Evolutionary conservation across 2,329 filamentous ascomycete species (phyloP), one percentile per base, ranked within the genome.

Genomic region (Clarireedia monteithiana): DNA sequence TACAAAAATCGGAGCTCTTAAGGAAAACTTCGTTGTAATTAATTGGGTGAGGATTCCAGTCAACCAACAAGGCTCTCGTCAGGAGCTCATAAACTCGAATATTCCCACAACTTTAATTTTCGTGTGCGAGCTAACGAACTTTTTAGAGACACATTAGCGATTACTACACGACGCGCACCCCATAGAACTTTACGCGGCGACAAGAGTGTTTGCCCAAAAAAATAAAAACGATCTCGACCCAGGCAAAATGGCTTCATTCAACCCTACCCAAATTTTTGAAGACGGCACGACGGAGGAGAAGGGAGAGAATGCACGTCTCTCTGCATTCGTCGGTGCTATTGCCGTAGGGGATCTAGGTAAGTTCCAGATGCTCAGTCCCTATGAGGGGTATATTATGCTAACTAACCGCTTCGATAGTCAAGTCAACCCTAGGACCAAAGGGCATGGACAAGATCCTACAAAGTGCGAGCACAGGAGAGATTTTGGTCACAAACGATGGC

Each of bases 401-500:
- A 47, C 26, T 52, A 24, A 59, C 58, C 59, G 42, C 45, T 39
- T 30, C 20, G 12, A n/a, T 34, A 64, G 94, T 99, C 53, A 99
- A 99, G 82, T 95, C 89, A 73, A 97, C 94, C 10, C 77, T 99
- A 36, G 94, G 94, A 6, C 94, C 94, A 39, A 97, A 97, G 78
- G 94, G 94, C 66, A 97, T 97, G 91, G 94, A 97, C 53, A 69
- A 69, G 59, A 69, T 69, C 20, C 57, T 69, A 26, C 67, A 69
- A 52, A 96, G 91, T 72, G 91, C 89, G 88, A 97, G 92, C 49
- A 97, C 94, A 42, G 90, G 89, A 67, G 89, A 97, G 68, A 96
- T 97, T 68, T 89, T 97, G 83, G 94, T 99, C 60, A 99, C 94
- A 58, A 99, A 99, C 74, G 94, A 99, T 75, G 94, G 94, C 70